These are phyloP conservation scores for Sporothrix globosa DNA, from an alignment of 2,329 filamentous ascomycete species.

Conservation along the genomic window DNA sequence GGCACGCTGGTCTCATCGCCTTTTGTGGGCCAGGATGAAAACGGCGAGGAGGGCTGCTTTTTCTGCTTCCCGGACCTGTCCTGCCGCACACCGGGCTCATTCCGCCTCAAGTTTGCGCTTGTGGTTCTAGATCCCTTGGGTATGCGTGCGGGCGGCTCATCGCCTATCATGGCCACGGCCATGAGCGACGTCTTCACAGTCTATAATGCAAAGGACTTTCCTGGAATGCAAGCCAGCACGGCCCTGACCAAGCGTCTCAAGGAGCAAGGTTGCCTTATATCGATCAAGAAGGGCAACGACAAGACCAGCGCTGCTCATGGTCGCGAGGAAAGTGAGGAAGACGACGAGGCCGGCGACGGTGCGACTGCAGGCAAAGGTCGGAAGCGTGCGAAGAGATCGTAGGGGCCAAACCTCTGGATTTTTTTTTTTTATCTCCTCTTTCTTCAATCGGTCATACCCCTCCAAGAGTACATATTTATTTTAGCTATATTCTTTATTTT, in stretches of 20 bases:
- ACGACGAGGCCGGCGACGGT: constrained; percentile 48
- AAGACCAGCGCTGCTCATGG: constrained; percentile 49
- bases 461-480: constrained; percentile 9
- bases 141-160: constrained; percentile 57
- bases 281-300: constrained; percentile 84
- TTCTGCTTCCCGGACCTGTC: constrained; percentile 85
- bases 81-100: constrained; percentile 75
- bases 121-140: constrained; percentile 68
- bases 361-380: constrained; percentile 31
- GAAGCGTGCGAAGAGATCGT: constrained; percentile 32
- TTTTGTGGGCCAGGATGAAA: constrained; percentile 75
- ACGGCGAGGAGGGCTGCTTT: constrained; percentile 74
- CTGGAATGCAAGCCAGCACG: constrained; percentile 79
- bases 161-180: constrained; percentile 55
- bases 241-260: constrained; percentile 73
- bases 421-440: neutral
- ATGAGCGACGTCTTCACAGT: constrained; percentile 76
- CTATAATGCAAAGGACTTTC: constrained; percentile 83
- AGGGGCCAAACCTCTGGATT: neutral
- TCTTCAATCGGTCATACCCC: constrained; percentile 14
- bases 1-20: constrained; percentile 76
- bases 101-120: constrained; percentile 72
- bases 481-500: neutral
- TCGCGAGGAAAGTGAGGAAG: constrained; percentile 51
- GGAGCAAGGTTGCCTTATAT: constrained; percentile 79